phyloP scores from a whole-genome alignment of 805 yeast genomes.

The Soucietia sequanensis region DNA sequence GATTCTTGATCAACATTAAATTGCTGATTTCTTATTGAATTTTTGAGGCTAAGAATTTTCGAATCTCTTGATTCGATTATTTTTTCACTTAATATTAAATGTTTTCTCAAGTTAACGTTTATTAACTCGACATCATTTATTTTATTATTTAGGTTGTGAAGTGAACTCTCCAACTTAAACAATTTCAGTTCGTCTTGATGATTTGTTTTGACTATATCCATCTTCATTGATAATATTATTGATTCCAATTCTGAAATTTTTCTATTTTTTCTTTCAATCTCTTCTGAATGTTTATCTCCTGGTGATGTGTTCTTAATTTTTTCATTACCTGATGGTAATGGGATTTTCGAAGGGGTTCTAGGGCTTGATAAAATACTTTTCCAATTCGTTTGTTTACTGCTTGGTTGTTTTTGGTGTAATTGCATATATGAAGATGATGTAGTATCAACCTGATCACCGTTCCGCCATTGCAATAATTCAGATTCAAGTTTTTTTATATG shows the following conservation, averaged over 20 bases:
- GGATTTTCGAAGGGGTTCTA: slow-evolving; percentile 8
- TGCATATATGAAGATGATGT: not conserved
- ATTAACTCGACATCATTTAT: slow-evolving; percentile 62
- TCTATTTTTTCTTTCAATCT: slow-evolving; percentile 24
- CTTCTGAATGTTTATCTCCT: slow-evolving; percentile 10
- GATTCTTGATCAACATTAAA: slow-evolving; percentile 48
- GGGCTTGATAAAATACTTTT: slow-evolving; percentile 6
- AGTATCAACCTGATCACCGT: slow-evolving; percentile 16
- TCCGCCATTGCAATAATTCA: slow-evolving; percentile 38
- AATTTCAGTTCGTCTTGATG: slow-evolving; percentile 49
- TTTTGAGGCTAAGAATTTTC: slow-evolving; percentile 55
- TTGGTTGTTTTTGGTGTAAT: too few species aligned
- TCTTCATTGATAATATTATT: slow-evolving; percentile 25
- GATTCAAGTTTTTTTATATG: slow-evolving; percentile 41
- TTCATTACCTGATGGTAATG: not conserved
- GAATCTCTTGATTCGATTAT: slow-evolving; percentile 57
- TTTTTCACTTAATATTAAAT: slow-evolving; percentile 52
- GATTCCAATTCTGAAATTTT: slow-evolving; percentile 32
- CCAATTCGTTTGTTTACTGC: too few species aligned
- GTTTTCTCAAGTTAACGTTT: slow-evolving; percentile 55
- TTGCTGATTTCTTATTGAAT: slow-evolving; percentile 50
- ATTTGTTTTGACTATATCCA: slow-evolving; percentile 26
- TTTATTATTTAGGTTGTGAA: slow-evolving; percentile 56
- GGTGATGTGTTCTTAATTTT: not conserved
- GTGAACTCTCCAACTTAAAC: slow-evolving; percentile 54